Evolutionary conservation across 1,284 basidiomycete genomes (phyloP), one percentile per base, ranked within the genome.

Genomic region (Cystobasidium sp.): DNA sequence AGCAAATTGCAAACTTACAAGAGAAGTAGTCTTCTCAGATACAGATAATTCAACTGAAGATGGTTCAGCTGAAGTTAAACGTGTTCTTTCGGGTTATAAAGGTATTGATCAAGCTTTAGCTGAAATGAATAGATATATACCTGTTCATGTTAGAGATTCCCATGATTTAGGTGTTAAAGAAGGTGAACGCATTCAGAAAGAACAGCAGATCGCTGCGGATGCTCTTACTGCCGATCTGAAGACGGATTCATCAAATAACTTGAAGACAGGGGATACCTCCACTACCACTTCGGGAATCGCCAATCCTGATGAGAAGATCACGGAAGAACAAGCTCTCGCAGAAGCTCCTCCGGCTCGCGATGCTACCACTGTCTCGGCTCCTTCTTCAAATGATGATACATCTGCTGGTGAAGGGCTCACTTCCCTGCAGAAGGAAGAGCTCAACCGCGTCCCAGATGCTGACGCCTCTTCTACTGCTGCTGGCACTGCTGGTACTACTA

Each of bases 11-110:
- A 52, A 52, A 49, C 24, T 67, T 55, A 22, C 49, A 20, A 9
- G 64, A 43, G 64, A 67, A 55, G 64, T 67, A 43, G 49, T 55
- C 1, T 67, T 67, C 64, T 67, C 64, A 39, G 49, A 67, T 7
- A 59, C 52, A 39, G 66, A 58, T 14, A 59, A 12, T 39, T 52
- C 53, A 9, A 68, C 52, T n/a, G 53, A 44, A 46, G 55, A 52
- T 44, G 66, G 66, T 20, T 44, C 46, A 43, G 37, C 8, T 16
- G 66, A 68, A 49, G 53, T 68, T n/a, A 47, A 59, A 20, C 66
- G 55, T 22, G 55, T 68, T 18, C 31, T 68, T 6, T 39, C 39
- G 4, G 66, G 66, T 55, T 67, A 67, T n/a, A 53, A 20, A 18
- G 64, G 64, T 14, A 67, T 67, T 49, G 64, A 67, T 22, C 22